These are phyloP conservation scores for Phytopythium boreale DNA, from an alignment of 352 stramenopile species.

Conservation along the genomic window DNA sequence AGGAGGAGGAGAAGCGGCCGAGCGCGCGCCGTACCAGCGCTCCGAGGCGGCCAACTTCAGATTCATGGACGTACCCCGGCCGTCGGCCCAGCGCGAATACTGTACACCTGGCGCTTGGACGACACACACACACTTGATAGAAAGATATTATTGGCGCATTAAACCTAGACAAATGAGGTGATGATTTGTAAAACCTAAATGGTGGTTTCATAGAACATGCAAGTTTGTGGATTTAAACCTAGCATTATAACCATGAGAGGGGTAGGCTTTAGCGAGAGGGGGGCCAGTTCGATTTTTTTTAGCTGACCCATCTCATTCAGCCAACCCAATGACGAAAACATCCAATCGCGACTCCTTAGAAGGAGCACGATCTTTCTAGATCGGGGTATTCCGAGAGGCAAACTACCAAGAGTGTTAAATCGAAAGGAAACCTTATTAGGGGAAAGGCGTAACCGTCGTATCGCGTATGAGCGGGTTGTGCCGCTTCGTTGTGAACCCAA, in stretches of 20 bases:
- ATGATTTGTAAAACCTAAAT: background rate
- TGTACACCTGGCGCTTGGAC: background rate
- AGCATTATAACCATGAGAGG: background rate
- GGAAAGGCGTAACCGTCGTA: background rate
- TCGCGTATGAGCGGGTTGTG: background rate
- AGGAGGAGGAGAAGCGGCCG: background rate
- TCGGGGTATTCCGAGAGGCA: background rate
- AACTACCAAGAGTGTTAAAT: background rate
- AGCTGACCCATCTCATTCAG: background rate
- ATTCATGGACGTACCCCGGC: background rate
- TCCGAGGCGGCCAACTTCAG: slow-evolving; percentile 7
- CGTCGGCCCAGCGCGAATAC: background rate
- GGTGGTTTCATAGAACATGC: background rate
- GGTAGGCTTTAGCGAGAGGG: background rate
- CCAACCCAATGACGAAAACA: background rate
- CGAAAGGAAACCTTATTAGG: background rate
- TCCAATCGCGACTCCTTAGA: background rate
- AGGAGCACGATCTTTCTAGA: background rate
- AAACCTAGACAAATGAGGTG: background rate
- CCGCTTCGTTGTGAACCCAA: background rate
- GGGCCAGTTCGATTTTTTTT: slow-evolving; percentile 3
- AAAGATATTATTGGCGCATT: background rate
- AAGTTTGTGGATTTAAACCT: background rate
- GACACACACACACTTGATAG: background rate
- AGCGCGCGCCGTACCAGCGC: slow-evolving; percentile 2